Evolutionary conservation across 108 stramenopile genomes (phyloP).

Genomic region (Pelagomonas calceolata): DNA sequence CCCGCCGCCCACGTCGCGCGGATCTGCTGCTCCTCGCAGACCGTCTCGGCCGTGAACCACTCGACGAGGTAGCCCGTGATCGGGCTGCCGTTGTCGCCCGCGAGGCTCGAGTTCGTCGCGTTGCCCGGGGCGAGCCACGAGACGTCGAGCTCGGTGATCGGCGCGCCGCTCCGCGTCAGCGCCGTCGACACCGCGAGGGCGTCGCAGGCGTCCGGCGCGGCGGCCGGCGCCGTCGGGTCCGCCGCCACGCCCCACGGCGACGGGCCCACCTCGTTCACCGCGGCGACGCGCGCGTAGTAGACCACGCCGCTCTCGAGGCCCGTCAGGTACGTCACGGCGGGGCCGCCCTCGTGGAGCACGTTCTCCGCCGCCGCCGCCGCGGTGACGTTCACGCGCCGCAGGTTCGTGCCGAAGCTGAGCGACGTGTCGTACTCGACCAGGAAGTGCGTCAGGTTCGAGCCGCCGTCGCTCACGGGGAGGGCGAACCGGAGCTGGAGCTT

Average conservation of each 20-base stretch:
- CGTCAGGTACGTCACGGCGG: conserved; percentile 22
- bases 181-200: conserved; percentile 1
- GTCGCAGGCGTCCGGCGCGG: background rate
- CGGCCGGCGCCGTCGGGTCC: background rate
- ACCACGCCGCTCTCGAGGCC: conserved; percentile 31
- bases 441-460: conserved; percentile 43
- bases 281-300: conserved; percentile 51
- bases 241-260: background rate
- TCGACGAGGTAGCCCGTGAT: conserved; percentile 50
- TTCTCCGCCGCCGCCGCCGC: conserved; percentile 5
- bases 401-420: background rate
- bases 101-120: background rate
- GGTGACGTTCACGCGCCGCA: background rate
- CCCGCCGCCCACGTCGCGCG: background rate
- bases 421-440: conserved; percentile 39
- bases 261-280: conserved; percentile 46
- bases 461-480: conserved; percentile 49
- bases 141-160: conserved; percentile 43
- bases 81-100: conserved; percentile 11
- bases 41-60: conserved; percentile 31
- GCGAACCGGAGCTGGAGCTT: conserved; percentile 42
- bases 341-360: conserved; percentile 17
- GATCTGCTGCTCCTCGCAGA: background rate
- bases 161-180: background rate
- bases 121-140: conserved; percentile 30